These are phyloP conservation scores for Biscogniauxia sp. DNA, from an alignment of 2,329 filamentous ascomycete species.

Conservation along the genomic window DNA sequence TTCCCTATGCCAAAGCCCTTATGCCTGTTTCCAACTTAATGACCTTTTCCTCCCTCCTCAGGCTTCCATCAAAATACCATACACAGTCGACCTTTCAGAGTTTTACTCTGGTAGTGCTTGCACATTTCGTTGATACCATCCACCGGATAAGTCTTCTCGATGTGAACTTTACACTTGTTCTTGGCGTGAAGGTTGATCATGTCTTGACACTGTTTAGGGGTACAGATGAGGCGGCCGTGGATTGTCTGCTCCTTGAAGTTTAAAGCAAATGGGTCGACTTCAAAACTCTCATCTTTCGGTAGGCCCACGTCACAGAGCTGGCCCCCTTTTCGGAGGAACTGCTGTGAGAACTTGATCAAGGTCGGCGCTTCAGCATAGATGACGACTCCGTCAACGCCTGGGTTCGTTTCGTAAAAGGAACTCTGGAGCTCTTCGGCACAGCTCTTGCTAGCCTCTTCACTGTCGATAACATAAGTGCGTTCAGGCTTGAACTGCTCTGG, in stretches of 20 bases:
- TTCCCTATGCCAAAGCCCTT: too few species aligned
- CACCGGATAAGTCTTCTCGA: slow-evolving; percentile 16
- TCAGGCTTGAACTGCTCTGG: slow-evolving; percentile 21
- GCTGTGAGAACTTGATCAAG: slow-evolving; percentile 14
- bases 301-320: slow-evolving; percentile 14
- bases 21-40: too few species aligned
- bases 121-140: slow-evolving; percentile 16
- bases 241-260: slow-evolving; percentile 23
- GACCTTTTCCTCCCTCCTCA: not conserved
- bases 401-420: slow-evolving; percentile 6
- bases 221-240: slow-evolving; percentile 16
- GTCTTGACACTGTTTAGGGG: slow-evolving; percentile 15
- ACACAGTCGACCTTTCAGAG: slow-evolving; percentile 15
- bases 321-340: slow-evolving; percentile 19
- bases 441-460: slow-evolving; percentile 10
- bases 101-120: slow-evolving; percentile 15
- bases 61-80: slow-evolving; percentile 13
- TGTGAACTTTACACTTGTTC: slow-evolving; percentile 13
- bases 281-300: slow-evolving; percentile 15
- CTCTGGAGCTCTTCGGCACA: slow-evolving; percentile 8
- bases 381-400: slow-evolving; percentile 22
- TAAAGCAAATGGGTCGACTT: slow-evolving; percentile 17
- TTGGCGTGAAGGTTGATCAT: slow-evolving; percentile 18
- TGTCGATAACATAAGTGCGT: slow-evolving; percentile 9
- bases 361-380: slow-evolving; percentile 5